Base-by-base conservation (phyloP, 2,329 filamentous ascomycete genomes). In the Fusarium guadeloupense region DNA sequence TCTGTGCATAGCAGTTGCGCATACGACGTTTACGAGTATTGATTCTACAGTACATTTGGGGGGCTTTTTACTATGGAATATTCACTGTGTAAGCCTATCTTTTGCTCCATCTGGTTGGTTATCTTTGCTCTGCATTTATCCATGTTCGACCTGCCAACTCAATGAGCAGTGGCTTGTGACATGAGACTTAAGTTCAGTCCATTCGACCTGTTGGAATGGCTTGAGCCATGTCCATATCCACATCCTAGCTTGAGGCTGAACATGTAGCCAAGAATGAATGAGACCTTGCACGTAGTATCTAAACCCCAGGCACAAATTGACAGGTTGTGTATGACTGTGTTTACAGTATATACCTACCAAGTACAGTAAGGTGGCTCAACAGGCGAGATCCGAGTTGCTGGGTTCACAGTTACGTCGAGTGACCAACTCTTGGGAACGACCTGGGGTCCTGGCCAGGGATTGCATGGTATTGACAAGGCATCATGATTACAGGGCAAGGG, bases 341-440 rank as follows among this genome's bases (percentile, higher is more conserved):
- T 45, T 34, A 12, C 12, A 9, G 12, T 21, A n/a, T 12, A 37
- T 21, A 45, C 40, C 40, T 45, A 20, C 47, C 14, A 40, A 21
- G 21, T 45, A 17, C n/a, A 28, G 39, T 21, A 45, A 46, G 17
- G 16, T n/a, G 30, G 30, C 33, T 19, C 16, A 46, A 45, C 39
- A 50, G 40, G 40, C 47, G 47, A 45, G 30, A 45, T 23, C 47
- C 47, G 47, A 35, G 30, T 10, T 35, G 12, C 47, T 23, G 30
- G 40, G 40, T 46, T 50, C 40, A 35, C 21, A n/a, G 40, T 35
- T 50, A 21, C 47, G 17, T 45, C 21, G 23, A 46, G 17, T 45
- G 40, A 30, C 47, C 20, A 46, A 16, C 16, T 46, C 14, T 10
- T 14, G 39, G n/a, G 33, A 20, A 20, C 14, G 28, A n/a, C 21